Percentiles rank a stretch among this genome's conserved stretches.
Evolutionary conservation across 495 filamentous ascomycete species (phyloP).

Genomic region (Trichodelitschia bisporula): DNA sequence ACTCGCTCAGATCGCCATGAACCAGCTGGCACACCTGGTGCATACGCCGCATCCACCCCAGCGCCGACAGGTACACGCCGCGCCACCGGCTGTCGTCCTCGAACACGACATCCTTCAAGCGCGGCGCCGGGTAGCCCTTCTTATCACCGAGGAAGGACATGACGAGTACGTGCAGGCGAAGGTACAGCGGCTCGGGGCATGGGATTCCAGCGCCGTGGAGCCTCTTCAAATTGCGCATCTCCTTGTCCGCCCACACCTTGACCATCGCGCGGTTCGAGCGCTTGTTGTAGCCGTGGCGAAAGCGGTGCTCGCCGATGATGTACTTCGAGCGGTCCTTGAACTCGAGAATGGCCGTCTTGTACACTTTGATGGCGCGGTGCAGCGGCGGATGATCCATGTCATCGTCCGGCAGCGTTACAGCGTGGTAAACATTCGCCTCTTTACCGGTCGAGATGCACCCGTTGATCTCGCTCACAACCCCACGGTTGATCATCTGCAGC

Average conservation of each 20-base stretch:
- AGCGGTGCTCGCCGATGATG: conserved; percentile 75
- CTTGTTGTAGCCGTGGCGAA: conserved; percentile 67
- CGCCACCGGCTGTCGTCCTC: conserved; percentile 33
- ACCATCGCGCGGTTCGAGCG: conserved; percentile 86
- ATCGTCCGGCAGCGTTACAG: conserved; percentile 28
- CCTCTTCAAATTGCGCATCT: conserved; percentile 78
- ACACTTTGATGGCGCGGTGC: conserved; percentile 83
- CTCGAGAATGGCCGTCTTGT: conserved; percentile 86
- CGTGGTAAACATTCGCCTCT: conserved; percentile 91
- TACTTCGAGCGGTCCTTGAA: conserved; percentile 97
- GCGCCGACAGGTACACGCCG: conserved; percentile 51
- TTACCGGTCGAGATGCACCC: conserved; percentile 89
- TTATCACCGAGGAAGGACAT: conserved; percentile 83
- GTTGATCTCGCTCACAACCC: conserved; percentile 59
- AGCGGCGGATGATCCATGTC: conserved; percentile 19
- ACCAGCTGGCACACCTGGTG: conserved; percentile 79
- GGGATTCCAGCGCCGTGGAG: conserved; percentile 64
- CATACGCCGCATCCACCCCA: conserved; percentile 74
- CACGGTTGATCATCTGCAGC: conserved; percentile 78
- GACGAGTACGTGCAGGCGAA: conserved; percentile 72
- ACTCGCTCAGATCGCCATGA: conserved; percentile 90
- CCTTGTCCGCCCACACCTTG: conserved; percentile 94
- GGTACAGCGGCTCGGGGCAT: conserved; percentile 67
- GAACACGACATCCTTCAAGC: conserved; percentile 51
- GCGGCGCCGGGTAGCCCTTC: conserved; percentile 64